Base-by-base conservation (phyloP, 2,329 filamentous ascomycete genomes). In the Xylariaceae sp. region DNA sequence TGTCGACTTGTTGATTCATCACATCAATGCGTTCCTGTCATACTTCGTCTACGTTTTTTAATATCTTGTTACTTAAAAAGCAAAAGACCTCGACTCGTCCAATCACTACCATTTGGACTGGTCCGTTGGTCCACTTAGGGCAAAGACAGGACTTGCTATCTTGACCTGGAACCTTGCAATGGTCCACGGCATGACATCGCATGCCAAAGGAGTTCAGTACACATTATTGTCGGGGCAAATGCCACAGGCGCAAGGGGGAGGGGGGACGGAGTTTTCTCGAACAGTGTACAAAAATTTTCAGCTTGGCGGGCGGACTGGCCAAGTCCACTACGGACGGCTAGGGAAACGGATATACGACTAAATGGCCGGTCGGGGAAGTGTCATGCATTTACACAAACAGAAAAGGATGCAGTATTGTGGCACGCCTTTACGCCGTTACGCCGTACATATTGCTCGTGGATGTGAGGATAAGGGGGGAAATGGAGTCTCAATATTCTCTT, bases 341-440 rank as follows among this genome's bases (percentile, higher is more conserved):
- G 57, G 57, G 37, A 17, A 57, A 58, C 54, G 52, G 42, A 57
- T 55, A 62, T 58, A 64, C 60, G 53, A 53, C 50, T 58, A 53
- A 52, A 53, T 51, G 57, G 55, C 58, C 49, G 60, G 55, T 57
- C 9, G 37, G 42, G 52, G 56, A 52, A 52, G 58, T n/a, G 54
- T 61, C 45, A 56, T 57, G 45, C 56, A 61, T 62, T 64, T 62
- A 64, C 57, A 60, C 47, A 18, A 52, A 61, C 55, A 61, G 51
- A 45, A 15, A 45, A 15, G 44, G 55, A 52, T 45, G 58, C 53
- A 53, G 15, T 56, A 45, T 56, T n/a, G 5, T 56, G 56, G 44
- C 37, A 56, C 44, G 34, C 50, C 35, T 44, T 53, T 47, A 37
- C 51, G 49, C 52, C 58, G 23, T 39, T 37, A 42, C 37, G 37